A percentile compares a stretch with the other conserved stretches of the same genome.
Evolutionary conservation across 305 asterid species (phyloP).

Genomic region (Fraxinus xanthoxyloides): DNA sequence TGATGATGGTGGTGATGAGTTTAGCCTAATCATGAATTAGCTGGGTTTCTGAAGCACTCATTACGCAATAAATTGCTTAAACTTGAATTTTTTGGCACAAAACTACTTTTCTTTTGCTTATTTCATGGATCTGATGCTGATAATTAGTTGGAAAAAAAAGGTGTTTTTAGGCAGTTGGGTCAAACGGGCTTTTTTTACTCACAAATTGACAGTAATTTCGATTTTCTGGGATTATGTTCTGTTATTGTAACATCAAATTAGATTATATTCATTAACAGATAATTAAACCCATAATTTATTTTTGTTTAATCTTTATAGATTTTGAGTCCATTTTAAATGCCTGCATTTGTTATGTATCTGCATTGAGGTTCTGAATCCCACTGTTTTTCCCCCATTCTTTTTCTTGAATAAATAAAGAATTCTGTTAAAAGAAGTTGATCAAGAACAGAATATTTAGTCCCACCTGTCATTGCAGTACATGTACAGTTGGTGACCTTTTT

Average conservation of each 20-base stretch:
- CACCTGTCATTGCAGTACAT: constrained; percentile 31
- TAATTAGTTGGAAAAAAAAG: background rate
- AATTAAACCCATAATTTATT: background rate
- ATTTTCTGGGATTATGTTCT: constrained; percentile 23
- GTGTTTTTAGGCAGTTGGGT: constrained; percentile 12
- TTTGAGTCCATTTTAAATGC: background rate
- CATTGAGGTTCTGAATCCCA: constrained; percentile 20
- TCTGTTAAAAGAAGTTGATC: constrained; percentile 16
- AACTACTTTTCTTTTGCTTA: constrained; percentile 20
- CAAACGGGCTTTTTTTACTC: constrained; percentile 18
- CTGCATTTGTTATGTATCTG: background rate
- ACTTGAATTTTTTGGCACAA: constrained; percentile 8
- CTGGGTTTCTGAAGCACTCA: constrained; percentile 58
- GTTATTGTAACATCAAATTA: constrained; percentile 27
- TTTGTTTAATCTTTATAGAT: background rate
- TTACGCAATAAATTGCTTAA: constrained; percentile 20
- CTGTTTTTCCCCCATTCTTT: constrained; percentile 6
- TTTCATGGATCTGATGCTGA: constrained; percentile 16
- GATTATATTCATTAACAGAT: constrained; percentile 23
- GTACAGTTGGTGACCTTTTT: constrained; percentile 31
- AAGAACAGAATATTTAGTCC: constrained; percentile 15
- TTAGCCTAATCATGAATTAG: constrained; percentile 49
- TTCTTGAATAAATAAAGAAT: constrained; percentile 18
- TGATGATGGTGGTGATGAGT: constrained; percentile 52
- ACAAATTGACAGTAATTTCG: constrained; percentile 24